These are phyloP conservation scores for Phytopythium litorale DNA, from an alignment of 352 stramenopile species.

Conservation along the genomic window DNA sequence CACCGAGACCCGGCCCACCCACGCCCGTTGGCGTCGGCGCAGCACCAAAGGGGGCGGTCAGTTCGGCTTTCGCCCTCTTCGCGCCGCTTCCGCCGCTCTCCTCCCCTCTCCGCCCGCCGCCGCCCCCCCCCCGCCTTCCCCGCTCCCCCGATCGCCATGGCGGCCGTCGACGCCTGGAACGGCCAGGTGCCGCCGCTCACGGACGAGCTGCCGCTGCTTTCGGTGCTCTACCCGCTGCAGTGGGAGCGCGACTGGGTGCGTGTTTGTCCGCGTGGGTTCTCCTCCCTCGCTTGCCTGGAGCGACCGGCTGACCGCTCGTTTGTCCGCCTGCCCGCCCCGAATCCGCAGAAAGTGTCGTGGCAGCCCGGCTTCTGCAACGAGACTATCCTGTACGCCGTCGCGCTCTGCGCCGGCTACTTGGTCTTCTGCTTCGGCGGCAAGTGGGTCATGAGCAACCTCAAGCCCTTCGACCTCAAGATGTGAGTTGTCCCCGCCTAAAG, in stretches of 20 bases:
- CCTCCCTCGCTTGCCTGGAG: neutral
- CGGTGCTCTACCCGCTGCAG: slow-evolving; percentile 61
- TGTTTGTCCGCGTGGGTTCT: neutral
- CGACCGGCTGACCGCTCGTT: neutral
- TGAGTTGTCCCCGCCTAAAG: slow-evolving; percentile 12
- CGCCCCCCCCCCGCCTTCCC: neutral
- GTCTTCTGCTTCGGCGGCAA: slow-evolving; percentile 74
- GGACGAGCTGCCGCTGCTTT: slow-evolving; percentile 50
- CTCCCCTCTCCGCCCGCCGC: neutral
- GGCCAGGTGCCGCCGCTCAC: slow-evolving; percentile 26
- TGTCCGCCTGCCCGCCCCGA: neutral
- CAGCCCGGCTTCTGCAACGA: slow-evolving; percentile 62
- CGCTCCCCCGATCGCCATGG: slow-evolving; percentile 13
- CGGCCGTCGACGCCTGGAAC: slow-evolving; percentile 13
- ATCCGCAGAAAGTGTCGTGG: slow-evolving; percentile 52
- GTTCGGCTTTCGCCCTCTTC: slow-evolving; percentile 7
- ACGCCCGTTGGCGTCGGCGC: neutral
- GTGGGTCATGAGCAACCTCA: slow-evolving; percentile 74
- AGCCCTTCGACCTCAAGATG: slow-evolving; percentile 78
- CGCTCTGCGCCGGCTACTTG: slow-evolving; percentile 63
- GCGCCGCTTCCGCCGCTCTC: neutral
- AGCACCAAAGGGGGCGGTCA: neutral
- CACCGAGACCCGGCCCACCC: neutral
- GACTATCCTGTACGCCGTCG: slow-evolving; percentile 53
- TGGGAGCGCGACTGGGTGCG: slow-evolving; percentile 72